Evolutionary conservation across 441 rosid genomes (phyloP).

Genomic region (Sinapis alba): DNA sequence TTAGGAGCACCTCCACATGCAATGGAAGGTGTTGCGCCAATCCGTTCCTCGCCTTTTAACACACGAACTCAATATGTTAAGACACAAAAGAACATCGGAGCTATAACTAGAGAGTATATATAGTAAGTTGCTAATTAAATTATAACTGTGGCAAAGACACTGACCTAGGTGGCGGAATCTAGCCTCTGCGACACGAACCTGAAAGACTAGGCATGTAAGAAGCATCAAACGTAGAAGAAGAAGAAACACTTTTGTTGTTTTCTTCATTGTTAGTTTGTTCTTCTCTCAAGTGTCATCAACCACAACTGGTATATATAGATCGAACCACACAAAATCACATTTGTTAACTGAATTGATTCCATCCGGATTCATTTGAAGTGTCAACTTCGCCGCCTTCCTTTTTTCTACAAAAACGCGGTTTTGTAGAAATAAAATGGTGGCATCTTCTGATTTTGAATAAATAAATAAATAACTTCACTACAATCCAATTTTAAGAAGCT

Average conservation of each 20-base stretch:
- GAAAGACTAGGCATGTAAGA: neutral
- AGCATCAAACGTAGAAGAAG: neutral
- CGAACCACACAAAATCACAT: neutral
- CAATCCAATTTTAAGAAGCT: neutral
- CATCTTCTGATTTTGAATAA: neutral
- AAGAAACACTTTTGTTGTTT: neutral
- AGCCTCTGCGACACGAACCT: neutral
- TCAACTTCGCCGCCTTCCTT: neutral
- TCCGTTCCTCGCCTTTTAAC: neutral
- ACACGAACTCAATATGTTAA: neutral
- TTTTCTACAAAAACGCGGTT: neutral
- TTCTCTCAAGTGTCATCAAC: neutral
- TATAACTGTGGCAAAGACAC: too few relatives aligned
- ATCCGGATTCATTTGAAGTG: neutral
- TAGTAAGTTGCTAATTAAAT: too few relatives aligned
- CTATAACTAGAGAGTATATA: neutral
- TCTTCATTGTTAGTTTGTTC: constrained; percentile 3
- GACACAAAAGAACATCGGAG: neutral
- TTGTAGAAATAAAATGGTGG: neutral
- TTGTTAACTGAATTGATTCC: neutral
- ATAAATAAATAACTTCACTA: neutral
- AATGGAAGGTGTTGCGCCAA: neutral
- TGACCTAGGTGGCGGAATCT: neutral
- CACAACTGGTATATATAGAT: neutral
- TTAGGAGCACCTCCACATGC: constrained; percentile 1